Percentiles rank a stretch among this genome's conserved stretches.
Conservation (phyloP, 257 asterid genomes). For the Nemophila menziesii region DNA sequence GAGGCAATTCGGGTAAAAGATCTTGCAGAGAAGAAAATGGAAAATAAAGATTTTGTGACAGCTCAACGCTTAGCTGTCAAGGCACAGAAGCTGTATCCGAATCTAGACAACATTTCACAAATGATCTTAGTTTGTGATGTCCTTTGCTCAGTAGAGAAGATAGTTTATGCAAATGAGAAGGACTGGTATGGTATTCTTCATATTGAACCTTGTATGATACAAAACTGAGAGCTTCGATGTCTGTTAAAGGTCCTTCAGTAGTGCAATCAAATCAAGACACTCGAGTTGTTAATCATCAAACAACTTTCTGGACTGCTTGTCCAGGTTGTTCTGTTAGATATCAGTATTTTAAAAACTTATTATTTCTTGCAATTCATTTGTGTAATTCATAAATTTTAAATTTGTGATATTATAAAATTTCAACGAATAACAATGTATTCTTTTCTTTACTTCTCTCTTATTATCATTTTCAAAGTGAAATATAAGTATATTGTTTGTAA, state of each 20-base stretch:
- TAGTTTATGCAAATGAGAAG: constrained; percentile 35
- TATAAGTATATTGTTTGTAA: too few species aligned
- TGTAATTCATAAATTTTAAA: too few species aligned
- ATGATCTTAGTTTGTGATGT: constrained; percentile 47
- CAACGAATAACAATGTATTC: too few species aligned
- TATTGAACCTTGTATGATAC: constrained; percentile 40
- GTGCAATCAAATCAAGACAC: not conserved
- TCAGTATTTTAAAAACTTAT: not conserved
- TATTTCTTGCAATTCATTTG: too few species aligned
- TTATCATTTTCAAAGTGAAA: too few species aligned
- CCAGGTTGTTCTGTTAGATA: not conserved
- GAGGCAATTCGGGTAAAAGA: constrained; percentile 59
- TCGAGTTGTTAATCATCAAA: not conserved
- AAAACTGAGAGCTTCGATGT: not conserved
- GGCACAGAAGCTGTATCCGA: constrained; percentile 53
- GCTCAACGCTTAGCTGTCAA: constrained; percentile 43
- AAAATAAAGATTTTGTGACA: constrained; percentile 40
- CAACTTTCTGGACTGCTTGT: constrained; percentile 5
- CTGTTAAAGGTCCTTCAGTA: not conserved
- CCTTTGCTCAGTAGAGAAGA: constrained; percentile 42
- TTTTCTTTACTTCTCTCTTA: too few species aligned
- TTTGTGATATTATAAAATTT: too few species aligned
- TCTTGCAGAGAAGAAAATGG: constrained; percentile 56
- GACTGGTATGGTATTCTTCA: constrained; percentile 62
- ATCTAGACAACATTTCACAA: constrained; percentile 43